Percentiles rank a stretch among this genome's conserved stretches.
Evolutionary conservation across 441 rosid species (phyloP).

Genomic region (Brassica hybrid): DNA sequence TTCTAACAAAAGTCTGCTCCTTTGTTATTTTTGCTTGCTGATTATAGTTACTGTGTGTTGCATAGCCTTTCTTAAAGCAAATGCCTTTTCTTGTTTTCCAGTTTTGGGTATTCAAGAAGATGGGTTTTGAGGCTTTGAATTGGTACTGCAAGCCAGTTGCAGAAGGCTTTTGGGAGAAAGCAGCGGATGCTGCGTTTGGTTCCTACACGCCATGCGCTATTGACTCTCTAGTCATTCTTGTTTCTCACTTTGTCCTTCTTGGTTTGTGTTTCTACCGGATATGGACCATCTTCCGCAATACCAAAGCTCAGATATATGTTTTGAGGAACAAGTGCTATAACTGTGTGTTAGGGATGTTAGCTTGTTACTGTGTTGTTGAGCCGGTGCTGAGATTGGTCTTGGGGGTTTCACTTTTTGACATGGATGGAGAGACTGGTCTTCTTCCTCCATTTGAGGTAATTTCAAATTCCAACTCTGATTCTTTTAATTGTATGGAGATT

Average conservation of each 20-base stretch:
- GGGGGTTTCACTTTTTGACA: constrained; percentile 65
- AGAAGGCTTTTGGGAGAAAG: constrained; percentile 68
- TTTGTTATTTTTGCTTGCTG: constrained; percentile 6
- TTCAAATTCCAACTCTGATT: constrained; percentile 33
- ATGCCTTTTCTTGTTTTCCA: constrained; percentile 30
- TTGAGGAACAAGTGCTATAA: constrained; percentile 69
- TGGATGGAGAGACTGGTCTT: constrained; percentile 57
- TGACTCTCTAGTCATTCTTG: constrained; percentile 69
- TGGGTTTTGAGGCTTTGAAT: constrained; percentile 61
- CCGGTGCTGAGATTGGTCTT: constrained; percentile 73
- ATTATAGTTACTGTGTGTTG: background rate
- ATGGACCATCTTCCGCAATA: constrained; percentile 62
- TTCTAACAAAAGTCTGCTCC: constrained; percentile 1
- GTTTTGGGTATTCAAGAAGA: no score
- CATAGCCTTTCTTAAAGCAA: no score
- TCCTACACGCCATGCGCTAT: constrained; percentile 78
- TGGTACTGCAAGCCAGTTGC: constrained; percentile 83
- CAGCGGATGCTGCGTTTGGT: constrained; percentile 70
- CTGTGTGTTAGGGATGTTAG: constrained; percentile 62
- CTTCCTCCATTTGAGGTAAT: constrained; percentile 91
- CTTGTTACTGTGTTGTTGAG: constrained; percentile 68
- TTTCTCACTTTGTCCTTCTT: constrained; percentile 78
- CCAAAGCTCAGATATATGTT: constrained; percentile 62
- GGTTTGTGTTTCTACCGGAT: constrained; percentile 73
- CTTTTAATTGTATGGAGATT: no score